These are phyloP conservation scores for Brassica balearica DNA, from an alignment of 441 rosid species.

Conservation along the genomic window DNA sequence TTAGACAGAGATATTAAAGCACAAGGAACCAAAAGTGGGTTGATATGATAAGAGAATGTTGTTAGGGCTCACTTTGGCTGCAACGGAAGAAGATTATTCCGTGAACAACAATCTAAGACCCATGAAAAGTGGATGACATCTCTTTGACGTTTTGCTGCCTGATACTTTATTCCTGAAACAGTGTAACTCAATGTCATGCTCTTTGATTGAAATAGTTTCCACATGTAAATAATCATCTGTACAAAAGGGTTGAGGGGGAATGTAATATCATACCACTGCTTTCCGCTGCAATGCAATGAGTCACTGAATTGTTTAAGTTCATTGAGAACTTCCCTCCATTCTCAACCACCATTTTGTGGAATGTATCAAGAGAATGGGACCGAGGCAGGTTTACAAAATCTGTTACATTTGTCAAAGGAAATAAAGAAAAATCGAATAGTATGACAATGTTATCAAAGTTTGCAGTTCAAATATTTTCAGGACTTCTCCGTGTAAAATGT, in stretches of 20 bases:
- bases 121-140: constrained; percentile 92
- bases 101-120: constrained; percentile 86
- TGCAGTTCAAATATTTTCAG: not conserved
- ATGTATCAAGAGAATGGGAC: constrained; percentile 61
- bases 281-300: constrained; percentile 93
- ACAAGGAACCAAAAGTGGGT: constrained; percentile 15
- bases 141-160: constrained; percentile 82
- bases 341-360: constrained; percentile 92
- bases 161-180: constrained; percentile 83
- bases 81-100: constrained; percentile 76
- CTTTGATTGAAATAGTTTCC: constrained; percentile 5
- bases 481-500: too few species aligned
- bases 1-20: constrained; percentile 19
- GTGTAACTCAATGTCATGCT: constrained; percentile 24
- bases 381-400: constrained; percentile 87
- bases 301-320: constrained; percentile 91
- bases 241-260: constrained; percentile 15
- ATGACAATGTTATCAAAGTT: not conserved
- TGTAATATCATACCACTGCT: constrained; percentile 65
- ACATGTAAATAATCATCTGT: constrained; percentile 1
- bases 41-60: constrained; percentile 20
- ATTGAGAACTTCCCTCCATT: constrained; percentile 97
- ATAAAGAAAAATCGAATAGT: constrained; percentile 16
- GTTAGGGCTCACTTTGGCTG: constrained; percentile 72
- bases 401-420: constrained; percentile 62